These are phyloP conservation scores for Xylariaceae sp. DNA, from an alignment of 2,329 filamentous ascomycete genomes.

Conservation along the genomic window DNA sequence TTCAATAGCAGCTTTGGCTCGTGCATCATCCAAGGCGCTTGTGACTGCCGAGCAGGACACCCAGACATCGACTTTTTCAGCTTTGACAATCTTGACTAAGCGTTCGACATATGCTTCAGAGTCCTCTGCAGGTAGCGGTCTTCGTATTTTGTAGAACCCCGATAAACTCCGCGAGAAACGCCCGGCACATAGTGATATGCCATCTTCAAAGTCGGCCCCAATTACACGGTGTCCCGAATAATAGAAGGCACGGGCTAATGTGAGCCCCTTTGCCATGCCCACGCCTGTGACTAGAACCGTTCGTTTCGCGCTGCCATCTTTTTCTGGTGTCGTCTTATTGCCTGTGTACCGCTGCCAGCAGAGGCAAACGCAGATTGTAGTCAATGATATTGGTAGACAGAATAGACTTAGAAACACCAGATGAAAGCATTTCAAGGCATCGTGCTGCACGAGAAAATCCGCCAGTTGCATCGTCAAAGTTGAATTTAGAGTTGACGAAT, in stretches of 20 bases:
- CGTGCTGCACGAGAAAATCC: background rate
- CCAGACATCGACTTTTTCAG: conserved; percentile 67
- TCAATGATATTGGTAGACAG: conserved; percentile 17
- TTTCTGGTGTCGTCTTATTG: background rate
- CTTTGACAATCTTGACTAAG: conserved; percentile 56
- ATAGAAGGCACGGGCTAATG: conserved; percentile 64
- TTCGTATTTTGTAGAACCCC: conserved; percentile 50
- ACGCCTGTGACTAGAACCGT: conserved; percentile 71
- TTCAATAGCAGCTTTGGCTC: conserved; percentile 61
- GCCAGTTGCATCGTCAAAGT: background rate
- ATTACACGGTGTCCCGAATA: conserved; percentile 66
- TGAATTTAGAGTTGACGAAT: background rate
- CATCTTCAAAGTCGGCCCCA: conserved; percentile 62
- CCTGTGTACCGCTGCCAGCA: background rate
- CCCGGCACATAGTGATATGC: conserved; percentile 48
- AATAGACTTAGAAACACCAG: conserved; percentile 20
- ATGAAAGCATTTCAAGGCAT: conserved; percentile 11
- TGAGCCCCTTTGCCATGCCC: conserved; percentile 68
- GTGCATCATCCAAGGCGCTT: conserved; percentile 63
- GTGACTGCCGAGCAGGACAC: conserved; percentile 70
- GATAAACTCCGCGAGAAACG: conserved; percentile 57
- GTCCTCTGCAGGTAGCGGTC: conserved; percentile 20
- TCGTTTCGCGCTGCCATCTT: conserved; percentile 4
- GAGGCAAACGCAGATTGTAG: background rate
- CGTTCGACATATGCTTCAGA: conserved; percentile 52